These are phyloP conservation scores for Yueomyces sinensis DNA, from an alignment of 805 yeast species.

Conservation along the genomic window DNA sequence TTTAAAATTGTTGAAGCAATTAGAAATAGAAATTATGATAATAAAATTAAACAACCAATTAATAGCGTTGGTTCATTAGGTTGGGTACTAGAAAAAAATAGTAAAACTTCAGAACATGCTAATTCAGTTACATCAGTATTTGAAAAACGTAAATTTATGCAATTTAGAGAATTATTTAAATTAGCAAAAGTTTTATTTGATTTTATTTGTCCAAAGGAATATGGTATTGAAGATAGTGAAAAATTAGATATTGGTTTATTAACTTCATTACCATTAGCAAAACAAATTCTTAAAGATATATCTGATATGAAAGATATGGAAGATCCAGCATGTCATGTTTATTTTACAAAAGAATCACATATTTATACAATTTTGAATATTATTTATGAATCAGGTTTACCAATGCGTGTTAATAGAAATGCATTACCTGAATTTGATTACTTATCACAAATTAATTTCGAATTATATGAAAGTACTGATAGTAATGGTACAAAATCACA, in stretches of 20 bases:
- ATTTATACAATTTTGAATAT: conserved; percentile 87
- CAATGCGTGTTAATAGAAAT: conserved; percentile 90
- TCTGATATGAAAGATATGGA: conserved; percentile 66
- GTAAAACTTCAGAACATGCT: conserved; percentile 18
- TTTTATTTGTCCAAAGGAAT: conserved; percentile 96
- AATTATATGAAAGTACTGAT: conserved; percentile 74
- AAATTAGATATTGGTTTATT: conserved; percentile 90
- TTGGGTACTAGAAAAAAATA: conserved; percentile 45
- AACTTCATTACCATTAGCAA: conserved; percentile 88
- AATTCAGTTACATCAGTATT: conserved; percentile 35
- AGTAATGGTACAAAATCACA: conserved; percentile 64
- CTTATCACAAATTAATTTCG: conserved; percentile 87
- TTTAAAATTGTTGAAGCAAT: conserved; percentile 40
- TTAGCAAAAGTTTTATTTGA: conserved; percentile 89
- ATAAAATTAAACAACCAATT: conserved; percentile 1
- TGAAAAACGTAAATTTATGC: conserved; percentile 67
- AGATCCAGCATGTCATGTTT: conserved; percentile 73
- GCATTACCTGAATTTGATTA: conserved; percentile 95
- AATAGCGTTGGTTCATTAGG: conserved; percentile 53
- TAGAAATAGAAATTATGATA: neutral
- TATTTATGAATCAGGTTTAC: conserved; percentile 81
- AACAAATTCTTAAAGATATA: conserved; percentile 71
- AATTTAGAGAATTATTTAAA: conserved; percentile 77
- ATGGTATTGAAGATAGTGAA: conserved; percentile 91
- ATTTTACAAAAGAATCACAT: conserved; percentile 94